A percentile compares a stretch with the other conserved stretches of the same genome.
Conservation (phyloP, 2,329 filamentous ascomycete species). For the Colletotrichum neosansevieriae region DNA sequence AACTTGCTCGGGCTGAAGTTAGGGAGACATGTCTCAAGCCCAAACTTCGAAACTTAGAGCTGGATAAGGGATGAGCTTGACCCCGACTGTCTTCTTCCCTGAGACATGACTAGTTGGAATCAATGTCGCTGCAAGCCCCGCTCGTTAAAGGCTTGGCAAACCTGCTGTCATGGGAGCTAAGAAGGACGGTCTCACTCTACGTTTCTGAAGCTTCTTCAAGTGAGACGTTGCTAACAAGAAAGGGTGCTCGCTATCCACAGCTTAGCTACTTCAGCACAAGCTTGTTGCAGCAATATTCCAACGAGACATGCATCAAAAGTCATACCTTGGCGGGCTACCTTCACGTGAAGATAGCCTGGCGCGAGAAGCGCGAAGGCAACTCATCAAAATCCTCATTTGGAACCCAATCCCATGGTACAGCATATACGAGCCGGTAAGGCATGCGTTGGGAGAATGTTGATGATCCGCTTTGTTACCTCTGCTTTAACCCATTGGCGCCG, state of each 20-base stretch:
- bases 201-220: too few species aligned
- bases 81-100: background rate
- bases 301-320: background rate
- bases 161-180: too few species aligned
- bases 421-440: constrained; percentile 15
- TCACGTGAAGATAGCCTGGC: background rate
- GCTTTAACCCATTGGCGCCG: too few species aligned
- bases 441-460: background rate
- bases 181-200: too few species aligned
- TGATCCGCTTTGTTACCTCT: background rate
- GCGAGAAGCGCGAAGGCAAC: background rate
- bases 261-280: too few species aligned
- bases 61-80: constrained; percentile 1
- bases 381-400: background rate
- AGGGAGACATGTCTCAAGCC: constrained; percentile 4
- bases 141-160: too few species aligned
- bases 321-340: background rate
- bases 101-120: too few species aligned
- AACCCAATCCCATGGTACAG: background rate
- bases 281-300: background rate
- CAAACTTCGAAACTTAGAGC: constrained; percentile 20
- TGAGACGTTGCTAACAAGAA: too few species aligned
- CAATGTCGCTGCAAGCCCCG: too few species aligned
- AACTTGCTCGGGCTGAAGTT: background rate
- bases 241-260: too few species aligned